Conservation (phyloP, 2,329 filamentous ascomycete genomes). For the Aspergillus tamarii region DNA sequence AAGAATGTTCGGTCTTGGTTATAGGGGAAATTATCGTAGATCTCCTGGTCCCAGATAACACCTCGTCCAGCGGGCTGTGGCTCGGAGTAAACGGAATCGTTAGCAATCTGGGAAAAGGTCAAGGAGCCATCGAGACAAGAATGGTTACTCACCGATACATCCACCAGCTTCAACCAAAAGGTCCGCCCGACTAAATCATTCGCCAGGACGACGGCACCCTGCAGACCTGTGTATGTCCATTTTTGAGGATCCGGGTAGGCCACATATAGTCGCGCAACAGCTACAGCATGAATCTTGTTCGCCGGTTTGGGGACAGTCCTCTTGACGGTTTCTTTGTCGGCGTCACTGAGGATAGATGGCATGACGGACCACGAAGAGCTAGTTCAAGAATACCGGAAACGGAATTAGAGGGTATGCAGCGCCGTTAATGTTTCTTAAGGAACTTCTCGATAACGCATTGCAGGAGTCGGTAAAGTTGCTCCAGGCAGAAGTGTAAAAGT, state of each 20-base stretch:
- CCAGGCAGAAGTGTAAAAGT: constrained; percentile 12
- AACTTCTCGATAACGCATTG: constrained; percentile 21
- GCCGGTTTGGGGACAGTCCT: constrained; percentile 87
- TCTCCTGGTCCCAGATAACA: constrained; percentile 96
- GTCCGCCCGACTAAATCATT: constrained; percentile 95
- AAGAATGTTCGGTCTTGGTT: constrained; percentile 98
- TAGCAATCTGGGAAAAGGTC: constrained; percentile 5
- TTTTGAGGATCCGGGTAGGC: constrained; percentile 80
- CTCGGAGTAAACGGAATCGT: constrained; percentile 10
- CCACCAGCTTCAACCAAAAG: constrained; percentile 96
- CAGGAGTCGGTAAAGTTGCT: constrained; percentile 15
- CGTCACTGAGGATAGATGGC: constrained; percentile 77
- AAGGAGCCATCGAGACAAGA: constrained; percentile 4
- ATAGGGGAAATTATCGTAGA: constrained; percentile 92
- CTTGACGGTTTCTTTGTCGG: constrained; percentile 96
- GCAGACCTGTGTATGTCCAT: constrained; percentile 95
- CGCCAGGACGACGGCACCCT: constrained; percentile 86
- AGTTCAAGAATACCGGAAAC: constrained; percentile 18
- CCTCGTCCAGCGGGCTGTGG: constrained; percentile 73
- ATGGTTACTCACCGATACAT: constrained; percentile 75
- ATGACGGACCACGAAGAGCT: constrained; percentile 36
- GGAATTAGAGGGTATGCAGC: constrained; percentile 20
- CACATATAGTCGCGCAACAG: constrained; percentile 89
- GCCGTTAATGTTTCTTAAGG: constrained; percentile 12
- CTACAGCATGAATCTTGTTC: constrained; percentile 97